These are phyloP conservation scores for Taphrina sp. DNA, from an alignment of 1,139 yeast genomes.

Conservation along the genomic window DNA sequence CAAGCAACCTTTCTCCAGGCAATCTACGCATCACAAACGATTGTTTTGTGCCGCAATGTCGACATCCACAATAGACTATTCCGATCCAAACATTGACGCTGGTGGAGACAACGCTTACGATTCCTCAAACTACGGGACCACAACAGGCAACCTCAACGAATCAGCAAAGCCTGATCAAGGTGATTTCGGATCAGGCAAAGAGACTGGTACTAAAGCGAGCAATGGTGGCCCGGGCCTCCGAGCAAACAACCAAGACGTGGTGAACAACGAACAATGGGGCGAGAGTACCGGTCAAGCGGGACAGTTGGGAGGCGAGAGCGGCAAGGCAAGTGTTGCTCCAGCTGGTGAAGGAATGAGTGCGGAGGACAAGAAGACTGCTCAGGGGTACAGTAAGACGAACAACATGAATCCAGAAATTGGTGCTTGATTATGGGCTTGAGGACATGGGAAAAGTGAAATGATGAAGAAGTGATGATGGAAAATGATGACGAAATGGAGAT, in stretches of 20 bases:
- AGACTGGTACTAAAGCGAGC: slow-evolving; percentile 4
- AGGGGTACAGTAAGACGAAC: slow-evolving; percentile 25
- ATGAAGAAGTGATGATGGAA: too few relatives aligned
- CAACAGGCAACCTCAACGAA: slow-evolving; percentile 11
- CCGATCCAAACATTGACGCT: slow-evolving; percentile 22
- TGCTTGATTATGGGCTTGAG: too few relatives aligned
- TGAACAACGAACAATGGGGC: slow-evolving; percentile 23
- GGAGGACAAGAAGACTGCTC: slow-evolving; percentile 19
- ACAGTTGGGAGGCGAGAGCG: background rate
- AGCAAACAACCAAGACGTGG: slow-evolving; percentile 18
- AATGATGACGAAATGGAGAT: too few relatives aligned
- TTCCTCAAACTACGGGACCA: slow-evolving; percentile 27
- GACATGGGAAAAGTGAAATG: too few relatives aligned
- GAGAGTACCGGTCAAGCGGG: slow-evolving; percentile 12
- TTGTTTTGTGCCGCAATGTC: too few relatives aligned
- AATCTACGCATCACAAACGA: too few relatives aligned
- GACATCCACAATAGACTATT: slow-evolving; percentile 14
- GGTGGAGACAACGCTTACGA: slow-evolving; percentile 28
- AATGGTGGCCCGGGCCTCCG: slow-evolving; percentile 1
- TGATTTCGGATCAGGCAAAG: slow-evolving; percentile 2
- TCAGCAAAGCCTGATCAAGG: slow-evolving; percentile 18
- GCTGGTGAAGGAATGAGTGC: slow-evolving; percentile 18
- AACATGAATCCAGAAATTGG: slow-evolving; percentile 29
- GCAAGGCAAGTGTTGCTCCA: slow-evolving; percentile 1
- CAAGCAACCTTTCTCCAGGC: too few relatives aligned